Percentiles rank a stretch among this genome's conserved stretches.
phyloP scores from a whole-genome alignment of 495 filamentous ascomycete genomes.

The Lasiosphaeris hirsuta region DNA sequence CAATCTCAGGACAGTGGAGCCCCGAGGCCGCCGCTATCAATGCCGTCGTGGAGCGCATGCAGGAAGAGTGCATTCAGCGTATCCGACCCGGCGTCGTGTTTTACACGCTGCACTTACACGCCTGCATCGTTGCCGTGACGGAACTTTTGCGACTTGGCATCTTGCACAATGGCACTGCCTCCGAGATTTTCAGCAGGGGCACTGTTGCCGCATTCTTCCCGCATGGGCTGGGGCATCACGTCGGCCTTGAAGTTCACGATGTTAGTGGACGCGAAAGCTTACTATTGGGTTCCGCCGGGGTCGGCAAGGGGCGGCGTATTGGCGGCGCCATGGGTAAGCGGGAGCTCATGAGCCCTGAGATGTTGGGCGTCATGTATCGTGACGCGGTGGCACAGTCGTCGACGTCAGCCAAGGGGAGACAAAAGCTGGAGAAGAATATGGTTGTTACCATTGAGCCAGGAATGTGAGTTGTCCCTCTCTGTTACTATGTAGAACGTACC shows the following conservation, averaged over 20 bases:
- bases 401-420: slow-evolving; percentile 15
- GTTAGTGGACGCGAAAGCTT: slow-evolving; percentile 39
- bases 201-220: slow-evolving; percentile 82
- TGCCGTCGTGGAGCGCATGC: slow-evolving; percentile 75
- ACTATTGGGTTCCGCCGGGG: slow-evolving; percentile 13
- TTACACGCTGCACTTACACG: slow-evolving; percentile 64
- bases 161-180: slow-evolving; percentile 50
- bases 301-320: background rate
- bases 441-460: slow-evolving; percentile 88
- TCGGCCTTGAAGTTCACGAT: slow-evolving; percentile 91
- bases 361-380: slow-evolving; percentile 21
- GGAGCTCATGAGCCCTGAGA: slow-evolving; percentile 19
- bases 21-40: slow-evolving; percentile 68
- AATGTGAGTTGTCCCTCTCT: slow-evolving; percentile 45
- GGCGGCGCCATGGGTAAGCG: slow-evolving; percentile 16
- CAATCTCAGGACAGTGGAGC: slow-evolving; percentile 62
- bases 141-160: slow-evolving; percentile 71
- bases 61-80: slow-evolving; percentile 66
- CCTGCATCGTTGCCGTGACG: slow-evolving; percentile 66
- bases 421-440: slow-evolving; percentile 62
- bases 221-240: slow-evolving; percentile 84
- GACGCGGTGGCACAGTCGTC: slow-evolving; percentile 7
- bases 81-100: slow-evolving; percentile 65
- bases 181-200: slow-evolving; percentile 65
- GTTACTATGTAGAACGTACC: background rate